Evolutionary conservation across 1,284 basidiomycete species (phyloP).

Genomic region (Phaffia rhodozyma): DNA sequence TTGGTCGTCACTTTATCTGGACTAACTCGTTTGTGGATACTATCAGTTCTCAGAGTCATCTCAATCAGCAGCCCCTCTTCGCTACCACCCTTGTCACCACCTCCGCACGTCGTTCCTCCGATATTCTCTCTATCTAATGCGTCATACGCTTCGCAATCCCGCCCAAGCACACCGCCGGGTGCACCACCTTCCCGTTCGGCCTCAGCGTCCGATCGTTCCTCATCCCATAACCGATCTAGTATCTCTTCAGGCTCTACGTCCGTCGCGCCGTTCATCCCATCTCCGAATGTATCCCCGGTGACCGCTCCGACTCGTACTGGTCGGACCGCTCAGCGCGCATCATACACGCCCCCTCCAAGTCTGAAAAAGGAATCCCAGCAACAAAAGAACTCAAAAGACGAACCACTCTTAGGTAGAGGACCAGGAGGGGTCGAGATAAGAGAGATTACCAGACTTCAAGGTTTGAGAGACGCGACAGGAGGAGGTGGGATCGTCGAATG

Average conservation of each 20-base stretch:
- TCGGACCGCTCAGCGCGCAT: background rate
- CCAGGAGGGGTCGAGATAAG: slow-evolving; percentile 5
- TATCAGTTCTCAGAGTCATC: slow-evolving; percentile 8
- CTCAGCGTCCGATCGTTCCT: too few species aligned
- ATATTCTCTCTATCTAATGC: slow-evolving; percentile 10
- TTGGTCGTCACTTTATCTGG: background rate
- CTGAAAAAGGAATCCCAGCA: background rate
- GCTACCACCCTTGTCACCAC: background rate
- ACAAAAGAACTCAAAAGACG: background rate
- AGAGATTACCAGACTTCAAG: slow-evolving; percentile 5
- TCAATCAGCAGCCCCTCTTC: background rate
- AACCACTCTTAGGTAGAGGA: background rate
- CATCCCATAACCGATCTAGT: background rate
- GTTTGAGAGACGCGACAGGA: slow-evolving; percentile 13
- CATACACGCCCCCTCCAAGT: background rate
- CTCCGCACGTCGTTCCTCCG: slow-evolving; percentile 1
- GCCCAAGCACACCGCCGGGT: background rate
- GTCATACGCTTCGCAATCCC: background rate
- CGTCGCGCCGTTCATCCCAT: background rate
- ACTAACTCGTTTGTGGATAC: background rate
- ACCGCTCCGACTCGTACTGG: background rate
- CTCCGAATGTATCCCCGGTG: background rate
- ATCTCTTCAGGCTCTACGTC: background rate
- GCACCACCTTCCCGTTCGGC: background rate
- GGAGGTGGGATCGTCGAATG: slow-evolving; percentile 13